A percentile compares a stretch with the other conserved stretches of the same genome.
Evolutionary conservation across 768 basidiomycete species (phyloP).

Genomic region (Melanogaster broomeanus): DNA sequence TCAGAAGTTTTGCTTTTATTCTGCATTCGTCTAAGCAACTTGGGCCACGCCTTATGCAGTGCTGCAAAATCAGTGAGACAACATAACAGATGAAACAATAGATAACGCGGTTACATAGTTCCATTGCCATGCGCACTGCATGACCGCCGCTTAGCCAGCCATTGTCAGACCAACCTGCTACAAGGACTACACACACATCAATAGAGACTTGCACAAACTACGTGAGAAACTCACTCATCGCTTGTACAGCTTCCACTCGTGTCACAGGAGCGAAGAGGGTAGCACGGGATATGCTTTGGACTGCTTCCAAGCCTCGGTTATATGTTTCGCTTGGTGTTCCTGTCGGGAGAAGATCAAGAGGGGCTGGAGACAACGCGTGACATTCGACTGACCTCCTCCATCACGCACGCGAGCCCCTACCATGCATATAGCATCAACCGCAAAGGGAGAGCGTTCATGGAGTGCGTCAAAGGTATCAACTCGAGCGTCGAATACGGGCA

Average conservation of each 20-base stretch:
- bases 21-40: constrained; percentile 76
- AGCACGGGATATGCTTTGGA: constrained; percentile 80
- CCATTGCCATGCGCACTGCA: constrained; percentile 97
- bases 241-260: constrained; percentile 86
- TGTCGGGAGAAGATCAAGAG: constrained; percentile 30
- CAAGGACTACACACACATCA: constrained; percentile 56
- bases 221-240: constrained; percentile 71
- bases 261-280: constrained; percentile 87
- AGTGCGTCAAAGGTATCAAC: constrained; percentile 87
- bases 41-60: constrained; percentile 91
- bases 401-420: constrained; percentile 89
- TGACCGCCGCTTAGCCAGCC: constrained; percentile 96
- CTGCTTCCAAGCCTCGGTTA: constrained; percentile 75
- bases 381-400: constrained; percentile 67
- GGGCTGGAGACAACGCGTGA: background rate
- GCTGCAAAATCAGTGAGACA: constrained; percentile 43
- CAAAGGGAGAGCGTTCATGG: constrained; percentile 89
- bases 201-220: background rate
- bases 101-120: constrained; percentile 63
- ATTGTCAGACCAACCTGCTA: constrained; percentile 94
- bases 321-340: constrained; percentile 77
- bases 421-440: constrained; percentile 91
- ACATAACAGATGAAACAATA: background rate
- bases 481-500: constrained; percentile 82
- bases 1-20: constrained; percentile 50